These are phyloP conservation scores for Cladosporium phlei DNA, from an alignment of 2,329 filamentous ascomycete genomes.

Conservation along the genomic window DNA sequence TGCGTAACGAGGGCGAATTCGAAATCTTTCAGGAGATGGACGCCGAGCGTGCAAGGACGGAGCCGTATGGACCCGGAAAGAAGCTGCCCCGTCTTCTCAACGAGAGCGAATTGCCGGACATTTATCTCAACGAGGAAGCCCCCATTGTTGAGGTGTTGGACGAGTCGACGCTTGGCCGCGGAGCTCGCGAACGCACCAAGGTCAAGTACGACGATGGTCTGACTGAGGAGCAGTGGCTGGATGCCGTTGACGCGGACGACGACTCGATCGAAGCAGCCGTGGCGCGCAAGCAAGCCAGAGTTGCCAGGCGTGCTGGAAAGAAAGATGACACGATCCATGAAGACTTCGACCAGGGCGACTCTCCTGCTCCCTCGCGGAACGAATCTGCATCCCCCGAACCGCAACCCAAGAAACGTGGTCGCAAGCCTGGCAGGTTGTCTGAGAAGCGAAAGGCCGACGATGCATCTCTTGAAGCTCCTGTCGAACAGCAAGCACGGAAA, in stretches of 20 bases:
- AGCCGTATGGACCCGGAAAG: slow-evolving; percentile 68
- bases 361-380: slow-evolving; percentile 72
- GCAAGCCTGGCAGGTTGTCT: slow-evolving; percentile 60
- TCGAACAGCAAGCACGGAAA: slow-evolving; percentile 67
- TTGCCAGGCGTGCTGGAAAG: slow-evolving; percentile 73
- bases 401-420: slow-evolving; percentile 71
- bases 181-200: slow-evolving; percentile 88
- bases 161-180: slow-evolving; percentile 75
- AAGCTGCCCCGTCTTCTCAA: slow-evolving; percentile 72
- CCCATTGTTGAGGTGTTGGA: slow-evolving; percentile 68
- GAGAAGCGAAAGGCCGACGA: slow-evolving; percentile 87
- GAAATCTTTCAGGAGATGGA: slow-evolving; percentile 77
- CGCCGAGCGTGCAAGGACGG: slow-evolving; percentile 61
- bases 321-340: slow-evolving; percentile 57
- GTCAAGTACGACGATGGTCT: slow-evolving; percentile 96
- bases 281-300: slow-evolving; percentile 79
- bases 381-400: slow-evolving; percentile 71
- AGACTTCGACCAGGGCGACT: slow-evolving; percentile 55
- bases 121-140: slow-evolving; percentile 84
- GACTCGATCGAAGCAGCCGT: slow-evolving; percentile 91
- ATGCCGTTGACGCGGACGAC: slow-evolving; percentile 95
- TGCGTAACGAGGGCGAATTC: slow-evolving; percentile 78
- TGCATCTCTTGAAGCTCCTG: slow-evolving; percentile 61
- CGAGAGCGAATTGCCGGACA: slow-evolving; percentile 85
- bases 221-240: slow-evolving; percentile 97